Percentiles rank a stretch among this genome's conserved stretches.
Evolutionary conservation across 1,284 basidiomycete species (phyloP).

Genomic region (Volvariella volvacea): DNA sequence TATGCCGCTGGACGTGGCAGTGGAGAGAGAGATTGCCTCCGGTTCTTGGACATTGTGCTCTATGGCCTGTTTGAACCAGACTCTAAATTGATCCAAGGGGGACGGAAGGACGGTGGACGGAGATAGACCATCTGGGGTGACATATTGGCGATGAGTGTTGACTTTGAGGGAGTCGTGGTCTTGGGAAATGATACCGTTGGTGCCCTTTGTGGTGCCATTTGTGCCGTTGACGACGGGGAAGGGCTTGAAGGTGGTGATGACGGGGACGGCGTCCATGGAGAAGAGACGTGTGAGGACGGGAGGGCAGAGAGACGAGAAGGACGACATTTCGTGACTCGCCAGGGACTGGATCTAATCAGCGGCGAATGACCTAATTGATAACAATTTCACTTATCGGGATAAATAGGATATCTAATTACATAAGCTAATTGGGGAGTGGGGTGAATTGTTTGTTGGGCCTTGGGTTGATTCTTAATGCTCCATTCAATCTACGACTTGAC

Average conservation of each 20-base stretch:
- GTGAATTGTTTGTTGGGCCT: too few species aligned
- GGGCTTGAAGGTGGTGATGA: background rate
- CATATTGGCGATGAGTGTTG: conserved; percentile 72
- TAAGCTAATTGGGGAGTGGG: too few species aligned
- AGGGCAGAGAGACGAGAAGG: too few species aligned
- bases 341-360: too few species aligned
- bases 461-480: conserved; percentile 30
- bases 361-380: too few species aligned
- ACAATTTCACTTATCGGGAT: too few species aligned
- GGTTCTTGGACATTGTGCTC: conserved; percentile 67
- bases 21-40: conserved; percentile 84
- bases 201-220: conserved; percentile 9
- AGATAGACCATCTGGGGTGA: conserved; percentile 54
- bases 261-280: too few species aligned
- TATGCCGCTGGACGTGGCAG: conserved; percentile 63
- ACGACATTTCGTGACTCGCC: too few species aligned
- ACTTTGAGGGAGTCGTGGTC: conserved; percentile 52
- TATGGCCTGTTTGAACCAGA: conserved; percentile 74
- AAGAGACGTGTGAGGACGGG: too few species aligned
- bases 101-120: conserved; percentile 50
- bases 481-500: conserved; percentile 86
- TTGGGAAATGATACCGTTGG: conserved; percentile 30
- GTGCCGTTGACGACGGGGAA: conserved; percentile 1
- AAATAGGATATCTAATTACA: too few species aligned
- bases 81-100: conserved; percentile 78